Conservation (phyloP, 805 yeast species). For the Ascoidea rubescens region DNA sequence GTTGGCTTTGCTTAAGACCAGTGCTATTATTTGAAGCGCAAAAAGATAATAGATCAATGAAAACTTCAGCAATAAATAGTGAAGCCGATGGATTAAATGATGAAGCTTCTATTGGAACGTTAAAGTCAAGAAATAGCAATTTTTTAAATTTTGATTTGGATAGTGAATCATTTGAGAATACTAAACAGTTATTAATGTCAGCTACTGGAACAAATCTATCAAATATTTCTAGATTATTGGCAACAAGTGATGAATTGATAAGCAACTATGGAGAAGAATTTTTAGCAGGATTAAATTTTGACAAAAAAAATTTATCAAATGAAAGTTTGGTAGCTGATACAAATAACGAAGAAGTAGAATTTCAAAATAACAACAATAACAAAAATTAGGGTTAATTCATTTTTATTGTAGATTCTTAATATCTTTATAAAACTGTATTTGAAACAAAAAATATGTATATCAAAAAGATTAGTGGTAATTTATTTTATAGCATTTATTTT, state of each 20-base stretch:
- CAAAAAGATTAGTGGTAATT: too few relatives aligned
- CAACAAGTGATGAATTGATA: background rate
- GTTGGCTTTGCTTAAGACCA: slow-evolving; percentile 54
- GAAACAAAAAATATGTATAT: too few relatives aligned
- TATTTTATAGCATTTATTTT: too few relatives aligned
- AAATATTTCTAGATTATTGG: background rate
- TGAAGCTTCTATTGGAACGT: background rate
- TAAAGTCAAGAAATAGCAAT: too few relatives aligned
- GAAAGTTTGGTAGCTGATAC: too few relatives aligned
- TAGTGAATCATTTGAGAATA: background rate
- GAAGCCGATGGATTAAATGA: background rate
- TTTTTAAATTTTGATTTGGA: background rate
- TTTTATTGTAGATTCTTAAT: too few relatives aligned
- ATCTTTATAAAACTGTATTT: too few relatives aligned
- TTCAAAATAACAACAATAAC: too few relatives aligned
- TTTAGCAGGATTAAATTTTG: too few relatives aligned
- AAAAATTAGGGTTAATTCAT: too few relatives aligned
- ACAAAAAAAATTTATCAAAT: too few relatives aligned
- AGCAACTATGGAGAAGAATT: background rate
- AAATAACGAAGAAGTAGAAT: too few relatives aligned
- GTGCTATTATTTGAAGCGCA: slow-evolving; percentile 38
- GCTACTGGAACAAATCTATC: background rate
- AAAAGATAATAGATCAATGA: background rate
- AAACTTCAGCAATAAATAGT: background rate
- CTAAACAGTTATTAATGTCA: background rate